phyloP scores from a whole-genome alignment of 169 alveolate species.

The Babesia divergens region DNA sequence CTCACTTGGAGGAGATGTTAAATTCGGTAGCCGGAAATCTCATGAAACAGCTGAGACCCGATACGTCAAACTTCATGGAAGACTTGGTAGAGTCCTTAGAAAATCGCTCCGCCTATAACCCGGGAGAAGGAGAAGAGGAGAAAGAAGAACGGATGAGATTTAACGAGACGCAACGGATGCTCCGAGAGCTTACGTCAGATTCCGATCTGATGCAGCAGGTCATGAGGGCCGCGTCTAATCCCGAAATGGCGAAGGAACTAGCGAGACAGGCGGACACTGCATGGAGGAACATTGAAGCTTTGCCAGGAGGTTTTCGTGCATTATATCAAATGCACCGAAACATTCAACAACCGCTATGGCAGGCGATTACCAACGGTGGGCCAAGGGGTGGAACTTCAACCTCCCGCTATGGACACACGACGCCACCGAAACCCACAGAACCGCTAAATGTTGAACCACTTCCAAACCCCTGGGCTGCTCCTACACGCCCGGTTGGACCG shows the following conservation, averaged over 20 bases:
- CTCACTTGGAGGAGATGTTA: background rate
- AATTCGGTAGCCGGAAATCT: background rate
- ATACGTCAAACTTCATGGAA: slow-evolving; percentile 5
- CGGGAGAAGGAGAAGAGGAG: slow-evolving; percentile 7
- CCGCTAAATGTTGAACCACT: slow-evolving; percentile 38
- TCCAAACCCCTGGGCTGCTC: slow-evolving; percentile 63
- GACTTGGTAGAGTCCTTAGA: slow-evolving; percentile 4
- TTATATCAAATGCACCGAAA: slow-evolving; percentile 74
- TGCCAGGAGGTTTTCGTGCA: slow-evolving; percentile 79
- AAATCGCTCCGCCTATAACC: background rate
- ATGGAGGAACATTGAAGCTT: slow-evolving; percentile 76
- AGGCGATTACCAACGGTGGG: slow-evolving; percentile 44
- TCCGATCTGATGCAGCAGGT: slow-evolving; percentile 73
- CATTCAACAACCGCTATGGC: slow-evolving; percentile 75
- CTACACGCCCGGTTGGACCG: no score
- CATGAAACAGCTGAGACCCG: background rate
- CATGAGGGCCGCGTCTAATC: slow-evolving; percentile 72
- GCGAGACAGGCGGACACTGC: slow-evolving; percentile 79
- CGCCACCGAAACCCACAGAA: slow-evolving; percentile 13
- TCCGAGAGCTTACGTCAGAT: slow-evolving; percentile 66
- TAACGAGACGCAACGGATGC: slow-evolving; percentile 64
- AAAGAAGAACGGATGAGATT: slow-evolving; percentile 16
- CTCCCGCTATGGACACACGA: background rate
- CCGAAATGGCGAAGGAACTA: slow-evolving; percentile 75
- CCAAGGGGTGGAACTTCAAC: background rate